Evolutionary conservation across 768 basidiomycete species (phyloP), one percentile per base, ranked within the genome.

Genomic region (Leccinellum albellum): DNA sequence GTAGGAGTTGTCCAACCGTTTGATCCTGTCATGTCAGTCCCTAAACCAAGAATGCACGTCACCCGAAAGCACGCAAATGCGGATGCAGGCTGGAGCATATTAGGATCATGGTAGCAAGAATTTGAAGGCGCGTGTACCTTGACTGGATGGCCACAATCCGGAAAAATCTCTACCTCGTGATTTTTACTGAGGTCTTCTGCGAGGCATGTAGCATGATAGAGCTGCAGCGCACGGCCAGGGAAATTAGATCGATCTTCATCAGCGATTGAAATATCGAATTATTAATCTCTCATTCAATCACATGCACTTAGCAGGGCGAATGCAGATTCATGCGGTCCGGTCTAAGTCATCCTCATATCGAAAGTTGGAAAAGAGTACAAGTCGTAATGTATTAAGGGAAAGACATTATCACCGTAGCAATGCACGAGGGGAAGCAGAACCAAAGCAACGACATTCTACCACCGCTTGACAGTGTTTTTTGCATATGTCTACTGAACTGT

Each of bases 401-500:
- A 50, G 33, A 47, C 52, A 60, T 33, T 63, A 60, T 59, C 53
- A 32, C 51, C 32, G 46, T 54, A 68, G 66, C 61, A 63, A 55
- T 55, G 57, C 49, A 10, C 33, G 17, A 56, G 31, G 28, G 55
- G 31, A 29, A 54, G 49, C 17, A 56, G 49, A 55, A 58, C 33
- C 63, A 58, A 61, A 66, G 49, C 51, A 62, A 50, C 47, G 56
- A 20, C 61, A 64, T 61, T 73, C 70, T 71, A 73, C 58, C 61
- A 60, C 56, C 61, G 59, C 63, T 54, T 50, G 62, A 53, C 50
- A 61, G 54, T 65, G 60, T 17, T 51, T 58, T 66, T 40, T 63
- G 60, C 55, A 17, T 51, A 53, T 53, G 52, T 60, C 70, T 66
- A 67, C 63, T 49, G 35, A 49, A 51, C 52, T 51, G 32, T 58